These are phyloP conservation scores for Lobosporangium transversale DNA, from an alignment of 192 early-diverging fungal species.

Conservation along the genomic window DNA sequence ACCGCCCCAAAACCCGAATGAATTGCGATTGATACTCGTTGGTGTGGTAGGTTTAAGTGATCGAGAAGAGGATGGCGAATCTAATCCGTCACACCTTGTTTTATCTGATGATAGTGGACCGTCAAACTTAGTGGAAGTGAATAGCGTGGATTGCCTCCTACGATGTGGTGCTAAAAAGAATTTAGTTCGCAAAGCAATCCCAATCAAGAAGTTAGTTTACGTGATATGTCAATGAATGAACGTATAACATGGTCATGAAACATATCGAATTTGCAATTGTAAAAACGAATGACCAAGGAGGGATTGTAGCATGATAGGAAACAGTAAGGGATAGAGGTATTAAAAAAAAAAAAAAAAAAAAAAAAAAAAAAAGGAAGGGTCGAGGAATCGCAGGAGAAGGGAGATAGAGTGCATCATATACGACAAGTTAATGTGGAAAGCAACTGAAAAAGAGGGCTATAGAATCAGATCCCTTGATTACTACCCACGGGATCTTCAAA, in stretches of 20 bases:
- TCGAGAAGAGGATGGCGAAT: background rate
- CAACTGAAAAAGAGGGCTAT: no score
- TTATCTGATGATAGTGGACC: background rate
- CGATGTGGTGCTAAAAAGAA: constrained; percentile 25
- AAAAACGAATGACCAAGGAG: background rate
- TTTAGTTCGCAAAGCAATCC: background rate
- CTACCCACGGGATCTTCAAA: no score
- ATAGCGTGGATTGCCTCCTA: constrained; percentile 37
- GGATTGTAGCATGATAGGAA: background rate
- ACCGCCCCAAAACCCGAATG: constrained; percentile 29
- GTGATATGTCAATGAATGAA: no score
- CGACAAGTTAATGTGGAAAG: no score
- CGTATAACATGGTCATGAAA: no score
- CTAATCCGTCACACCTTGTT: background rate
- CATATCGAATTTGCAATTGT: no score
- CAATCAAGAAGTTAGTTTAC: no score
- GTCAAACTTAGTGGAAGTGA: constrained; percentile 26
- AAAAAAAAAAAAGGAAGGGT: no score
- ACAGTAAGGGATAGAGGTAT: background rate
- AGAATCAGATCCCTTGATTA: no score
- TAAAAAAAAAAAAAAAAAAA: constrained; percentile 6
- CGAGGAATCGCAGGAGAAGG: no score
- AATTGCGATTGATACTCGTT: constrained; percentile 7
- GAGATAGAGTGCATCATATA: no score
- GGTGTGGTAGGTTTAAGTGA: constrained; percentile 18